Evolutionary conservation across 2,329 filamentous ascomycete genomes (phyloP).

Genomic region (Alternaria tenuissima): DNA sequence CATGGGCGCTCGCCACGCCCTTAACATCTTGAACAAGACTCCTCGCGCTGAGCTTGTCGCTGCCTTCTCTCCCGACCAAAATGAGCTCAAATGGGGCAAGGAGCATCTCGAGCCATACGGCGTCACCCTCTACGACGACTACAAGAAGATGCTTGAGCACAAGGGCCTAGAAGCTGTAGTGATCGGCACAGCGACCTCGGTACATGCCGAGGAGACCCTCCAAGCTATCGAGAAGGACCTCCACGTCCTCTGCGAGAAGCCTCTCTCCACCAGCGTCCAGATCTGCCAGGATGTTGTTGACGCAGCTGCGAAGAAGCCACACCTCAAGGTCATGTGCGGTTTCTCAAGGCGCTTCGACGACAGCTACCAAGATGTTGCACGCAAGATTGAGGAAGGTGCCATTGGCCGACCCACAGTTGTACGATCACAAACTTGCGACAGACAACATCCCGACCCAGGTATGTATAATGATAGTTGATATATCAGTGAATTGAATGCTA

Average conservation of each 20-base stretch:
- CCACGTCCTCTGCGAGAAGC: constrained; percentile 53
- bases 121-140: constrained; percentile 57
- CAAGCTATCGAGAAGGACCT: constrained; percentile 47
- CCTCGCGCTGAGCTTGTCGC: constrained; percentile 61
- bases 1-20: constrained; percentile 63
- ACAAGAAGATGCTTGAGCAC: constrained; percentile 57
- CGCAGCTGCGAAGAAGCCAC: constrained; percentile 45
- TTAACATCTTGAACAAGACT: constrained; percentile 57
- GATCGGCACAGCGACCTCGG: constrained; percentile 45
- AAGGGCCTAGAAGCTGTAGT: constrained; percentile 56
- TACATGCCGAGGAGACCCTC: constrained; percentile 48
- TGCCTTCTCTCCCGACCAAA: constrained; percentile 57
- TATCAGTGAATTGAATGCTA: too few species aligned
- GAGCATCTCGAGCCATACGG: constrained; percentile 55
- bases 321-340: constrained; percentile 56
- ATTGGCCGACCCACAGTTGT: constrained; percentile 54
- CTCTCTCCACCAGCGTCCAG: constrained; percentile 45
- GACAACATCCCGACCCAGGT: constrained; percentile 37
- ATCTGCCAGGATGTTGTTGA: constrained; percentile 45
- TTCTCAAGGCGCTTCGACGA: constrained; percentile 58
- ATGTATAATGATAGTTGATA: fast-evolving
- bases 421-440: constrained; percentile 55
- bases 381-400: constrained; percentile 46
- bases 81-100: constrained; percentile 57
- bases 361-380: constrained; percentile 51